A percentile compares a stretch with the other conserved stretches of the same genome.
phyloP scores from a whole-genome alignment of 2,329 filamentous ascomycete species.

The Ceratocystis alfenasii region DNA sequence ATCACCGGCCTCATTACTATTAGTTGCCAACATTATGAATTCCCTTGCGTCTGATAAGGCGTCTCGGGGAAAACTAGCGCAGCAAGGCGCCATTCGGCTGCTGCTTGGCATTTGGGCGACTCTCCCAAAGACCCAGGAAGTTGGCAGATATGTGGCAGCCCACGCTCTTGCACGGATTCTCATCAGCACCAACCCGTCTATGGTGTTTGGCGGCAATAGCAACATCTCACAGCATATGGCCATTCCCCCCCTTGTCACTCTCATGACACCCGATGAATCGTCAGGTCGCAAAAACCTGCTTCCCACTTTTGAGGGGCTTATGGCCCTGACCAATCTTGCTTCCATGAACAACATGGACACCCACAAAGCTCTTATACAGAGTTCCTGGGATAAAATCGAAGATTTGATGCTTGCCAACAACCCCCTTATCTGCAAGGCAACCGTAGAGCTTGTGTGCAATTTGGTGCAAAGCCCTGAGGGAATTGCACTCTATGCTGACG shows the following conservation, averaged over 20 bases:
- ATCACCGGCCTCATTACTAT: constrained; percentile 56
- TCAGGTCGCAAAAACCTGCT: constrained; percentile 63
- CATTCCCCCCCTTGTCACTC: constrained; percentile 66
- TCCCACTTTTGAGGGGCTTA: constrained; percentile 77
- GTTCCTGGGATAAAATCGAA: constrained; percentile 65
- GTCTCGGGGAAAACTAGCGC: constrained; percentile 67
- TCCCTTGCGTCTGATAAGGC: constrained; percentile 63
- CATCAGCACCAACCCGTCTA: constrained; percentile 71
- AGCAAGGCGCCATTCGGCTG: constrained; percentile 85
- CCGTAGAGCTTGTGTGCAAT: constrained; percentile 85
- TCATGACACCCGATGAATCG: constrained; percentile 54
- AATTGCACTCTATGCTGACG: constrained; percentile 56
- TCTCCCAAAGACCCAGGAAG: constrained; percentile 42
- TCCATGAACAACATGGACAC: constrained; percentile 59
- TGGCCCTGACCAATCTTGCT: constrained; percentile 88
- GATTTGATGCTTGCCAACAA: constrained; percentile 72
- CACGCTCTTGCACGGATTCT: constrained; percentile 76
- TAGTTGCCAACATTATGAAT: constrained; percentile 65
- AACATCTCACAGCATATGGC: constrained; percentile 63
- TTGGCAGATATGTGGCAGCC: constrained; percentile 48
- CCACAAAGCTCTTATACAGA: constrained; percentile 57
- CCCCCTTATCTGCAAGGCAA: constrained; percentile 62
- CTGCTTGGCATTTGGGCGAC: constrained; percentile 58
- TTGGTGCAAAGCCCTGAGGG: constrained; percentile 59
- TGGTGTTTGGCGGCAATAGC: constrained; percentile 70